These are phyloP conservation scores for Aurinia saxatilis DNA, from an alignment of 345 rosid genomes.

Conservation along the genomic window DNA sequence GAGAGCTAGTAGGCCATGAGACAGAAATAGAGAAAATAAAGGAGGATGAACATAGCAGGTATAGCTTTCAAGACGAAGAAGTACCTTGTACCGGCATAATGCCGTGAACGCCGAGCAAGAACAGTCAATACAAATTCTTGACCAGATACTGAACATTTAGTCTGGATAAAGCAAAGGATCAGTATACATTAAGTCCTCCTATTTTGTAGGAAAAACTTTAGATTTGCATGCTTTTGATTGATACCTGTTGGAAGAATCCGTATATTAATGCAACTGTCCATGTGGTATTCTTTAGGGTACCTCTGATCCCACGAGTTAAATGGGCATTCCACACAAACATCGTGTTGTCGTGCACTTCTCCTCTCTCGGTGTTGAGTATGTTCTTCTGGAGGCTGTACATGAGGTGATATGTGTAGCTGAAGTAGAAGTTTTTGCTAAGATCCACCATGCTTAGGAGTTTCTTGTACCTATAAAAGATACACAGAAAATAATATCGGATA, in stretches of 20 bases:
- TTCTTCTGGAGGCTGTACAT: conserved; percentile 84
- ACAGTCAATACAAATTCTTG: conserved; percentile 58
- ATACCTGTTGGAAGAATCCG: conserved; percentile 95
- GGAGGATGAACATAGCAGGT: not conserved
- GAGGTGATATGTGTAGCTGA: conserved; percentile 82
- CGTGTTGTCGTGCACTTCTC: conserved; percentile 41
- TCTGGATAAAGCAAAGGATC: conserved; percentile 33
- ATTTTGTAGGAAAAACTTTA: not conserved
- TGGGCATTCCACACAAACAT: conserved; percentile 91
- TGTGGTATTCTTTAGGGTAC: conserved; percentile 47
- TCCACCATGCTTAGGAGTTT: conserved; percentile 77
- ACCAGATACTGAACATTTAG: conserved; percentile 49
- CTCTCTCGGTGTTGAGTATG: conserved; percentile 35
- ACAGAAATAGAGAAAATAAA: not conserved
- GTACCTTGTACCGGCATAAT: conserved; percentile 97
- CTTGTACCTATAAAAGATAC: conserved; percentile 59
- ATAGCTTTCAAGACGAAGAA: not conserved
- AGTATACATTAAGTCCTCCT: not conserved
- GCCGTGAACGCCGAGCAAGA: conserved; percentile 89
- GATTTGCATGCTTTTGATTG: not conserved
- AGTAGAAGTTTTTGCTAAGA: conserved; percentile 93
- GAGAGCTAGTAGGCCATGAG: not conserved
- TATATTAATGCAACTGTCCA: conserved; percentile 92
- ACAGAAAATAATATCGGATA: not conserved
- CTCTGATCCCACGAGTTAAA: conserved; percentile 62